Conservation (phyloP, 2,329 filamentous ascomycete genomes). For the Juglanconis sp. region DNA sequence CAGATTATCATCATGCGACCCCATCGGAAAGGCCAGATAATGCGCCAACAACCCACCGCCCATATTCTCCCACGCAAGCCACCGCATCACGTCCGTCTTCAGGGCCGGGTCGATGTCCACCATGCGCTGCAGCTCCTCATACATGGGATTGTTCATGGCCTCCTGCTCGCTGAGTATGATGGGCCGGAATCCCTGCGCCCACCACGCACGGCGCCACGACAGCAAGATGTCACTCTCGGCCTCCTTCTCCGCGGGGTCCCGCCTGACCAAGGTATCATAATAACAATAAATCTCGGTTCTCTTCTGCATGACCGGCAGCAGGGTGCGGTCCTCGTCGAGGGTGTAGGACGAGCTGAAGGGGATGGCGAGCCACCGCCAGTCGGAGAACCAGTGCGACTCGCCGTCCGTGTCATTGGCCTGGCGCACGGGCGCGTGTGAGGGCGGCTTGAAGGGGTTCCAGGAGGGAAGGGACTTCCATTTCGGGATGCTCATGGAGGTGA, state of each 20-base stretch:
- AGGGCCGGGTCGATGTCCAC: conserved; percentile 59
- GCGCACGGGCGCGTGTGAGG: conserved; percentile 67
- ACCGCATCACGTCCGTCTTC: conserved; percentile 71
- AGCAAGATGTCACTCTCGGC: conserved; percentile 77
- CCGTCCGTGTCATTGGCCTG: conserved; percentile 77
- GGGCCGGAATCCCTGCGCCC: conserved; percentile 87
- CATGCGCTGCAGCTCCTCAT: conserved; percentile 62
- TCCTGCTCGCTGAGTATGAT: conserved; percentile 76
- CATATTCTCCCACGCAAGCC: conserved; percentile 93
- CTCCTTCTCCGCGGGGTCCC: conserved; percentile 61
- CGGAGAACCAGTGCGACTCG: conserved; percentile 78
- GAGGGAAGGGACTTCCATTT: conserved; percentile 39
- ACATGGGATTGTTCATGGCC: conserved; percentile 78
- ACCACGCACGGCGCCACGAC: conserved; percentile 91
- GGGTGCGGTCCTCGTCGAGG: conserved; percentile 76
- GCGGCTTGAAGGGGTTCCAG: conserved; percentile 65
- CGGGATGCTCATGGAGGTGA: conserved; percentile 33
- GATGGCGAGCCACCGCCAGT: conserved; percentile 81
- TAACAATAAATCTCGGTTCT: conserved; percentile 85
- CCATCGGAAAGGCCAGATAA: conserved; percentile 83
- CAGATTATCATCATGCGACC: conserved; percentile 66
- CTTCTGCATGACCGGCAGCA: conserved; percentile 72
- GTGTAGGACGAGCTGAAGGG: conserved; percentile 81
- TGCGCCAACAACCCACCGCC: conserved; percentile 77
- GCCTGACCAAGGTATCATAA: conserved; percentile 67